Evolutionary conservation across 2,329 filamentous ascomycete species (phyloP), one percentile per base, ranked within the genome.

Genomic region (Didymellaceae sp.): DNA sequence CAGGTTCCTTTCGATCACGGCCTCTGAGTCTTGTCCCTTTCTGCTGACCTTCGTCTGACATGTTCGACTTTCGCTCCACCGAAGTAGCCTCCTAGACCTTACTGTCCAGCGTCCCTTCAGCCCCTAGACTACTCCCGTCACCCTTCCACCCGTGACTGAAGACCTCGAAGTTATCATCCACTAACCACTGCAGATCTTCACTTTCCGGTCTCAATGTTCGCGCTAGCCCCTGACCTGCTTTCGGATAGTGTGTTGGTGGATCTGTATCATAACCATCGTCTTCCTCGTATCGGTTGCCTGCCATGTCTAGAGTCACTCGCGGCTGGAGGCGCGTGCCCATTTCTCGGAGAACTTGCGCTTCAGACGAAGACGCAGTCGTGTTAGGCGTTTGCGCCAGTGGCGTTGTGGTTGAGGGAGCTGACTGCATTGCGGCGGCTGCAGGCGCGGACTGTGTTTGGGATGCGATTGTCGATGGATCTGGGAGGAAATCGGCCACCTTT

Each of bases 181-280:
- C 80, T 18, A 88, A 67, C 75, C 85, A 86, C 49, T 84, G 77
- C 30, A 86, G 59, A 63, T 88, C 85, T 20, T 83, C 80, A 14
- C 77, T 77, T 57, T 86, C 82, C 1, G 79, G 78, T 6, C 80
- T 77, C 16, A 87, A 64, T 18, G 77, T 80, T 21, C 73, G 51
- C 57, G 75, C 77, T 5, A 88, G 74, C 2, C 86, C 86, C 45
- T 85, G 79, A 1, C 86, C 86, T 6, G 85, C 76, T 55, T 80
- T 81, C 0, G 85, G 85, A 58, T 88, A 88, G 33, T 85, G 78
- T 21, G 82, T 79, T 5, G 79, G 78, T 18, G 79, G 78, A 51
- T 78, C 76, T 2, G 73, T 74, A 54, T 77, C 76, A 61, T 85
- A 84, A 35, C 82, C 80, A 37, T 84, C 79, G 53, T 81, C 79